Evolutionary conservation across 352 stramenopile genomes (phyloP).

Genomic region (Globisporangium lucens): DNA sequence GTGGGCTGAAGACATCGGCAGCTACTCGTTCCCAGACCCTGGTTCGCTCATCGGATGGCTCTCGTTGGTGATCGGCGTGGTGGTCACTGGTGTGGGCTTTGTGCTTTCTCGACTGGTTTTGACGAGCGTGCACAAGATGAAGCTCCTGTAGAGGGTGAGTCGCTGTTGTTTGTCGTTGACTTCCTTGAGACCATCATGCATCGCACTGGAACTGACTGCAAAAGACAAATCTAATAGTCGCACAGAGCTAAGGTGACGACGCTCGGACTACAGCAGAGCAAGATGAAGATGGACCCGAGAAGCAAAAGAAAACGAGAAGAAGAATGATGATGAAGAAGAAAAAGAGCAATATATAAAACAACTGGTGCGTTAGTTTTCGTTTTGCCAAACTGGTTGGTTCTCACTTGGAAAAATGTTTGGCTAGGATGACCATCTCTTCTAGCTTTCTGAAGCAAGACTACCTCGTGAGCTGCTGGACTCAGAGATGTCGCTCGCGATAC

Average conservation of each 20-base stretch:
- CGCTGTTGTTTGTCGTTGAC: background rate
- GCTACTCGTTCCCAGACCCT: slow-evolving; percentile 80
- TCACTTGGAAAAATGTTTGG: background rate
- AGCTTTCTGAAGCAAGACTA: background rate
- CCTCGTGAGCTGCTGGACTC: background rate
- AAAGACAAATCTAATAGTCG: background rate
- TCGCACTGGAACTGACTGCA: background rate
- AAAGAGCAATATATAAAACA: slow-evolving; percentile 7
- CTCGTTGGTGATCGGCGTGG: slow-evolving; percentile 45
- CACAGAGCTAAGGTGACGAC: background rate
- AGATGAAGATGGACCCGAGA: background rate
- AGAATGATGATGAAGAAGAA: slow-evolving; percentile 2
- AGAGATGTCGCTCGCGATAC: background rate
- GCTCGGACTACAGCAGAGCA: background rate
- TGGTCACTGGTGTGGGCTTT: slow-evolving; percentile 38
- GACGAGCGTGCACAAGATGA: slow-evolving; percentile 74
- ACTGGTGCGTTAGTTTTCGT: slow-evolving; percentile 4
- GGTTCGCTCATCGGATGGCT: slow-evolving; percentile 73
- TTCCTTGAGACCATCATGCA: background rate
- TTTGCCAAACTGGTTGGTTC: background rate
- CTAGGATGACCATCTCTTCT: background rate
- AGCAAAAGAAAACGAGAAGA: background rate
- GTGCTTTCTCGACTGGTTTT: slow-evolving; percentile 51
- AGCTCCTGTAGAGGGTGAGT: slow-evolving; percentile 55
- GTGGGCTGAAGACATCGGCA: slow-evolving; percentile 64